Evolutionary conservation across 768 basidiomycete species (phyloP).

Genomic region (Omphalotus guepiniiformis): DNA sequence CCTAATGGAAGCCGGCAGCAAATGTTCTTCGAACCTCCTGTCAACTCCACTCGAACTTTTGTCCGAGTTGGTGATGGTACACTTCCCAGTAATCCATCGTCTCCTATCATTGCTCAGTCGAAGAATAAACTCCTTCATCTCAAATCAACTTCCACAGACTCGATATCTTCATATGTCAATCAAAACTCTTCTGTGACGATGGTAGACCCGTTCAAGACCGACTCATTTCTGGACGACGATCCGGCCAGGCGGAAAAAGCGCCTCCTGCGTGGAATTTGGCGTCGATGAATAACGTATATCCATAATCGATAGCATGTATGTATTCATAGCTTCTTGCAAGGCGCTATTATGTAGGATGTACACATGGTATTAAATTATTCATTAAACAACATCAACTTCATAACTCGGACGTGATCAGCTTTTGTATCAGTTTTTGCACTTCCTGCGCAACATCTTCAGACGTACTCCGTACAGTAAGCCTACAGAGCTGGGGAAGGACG

Average conservation of each 20-base stretch:
- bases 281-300: constrained; percentile 22
- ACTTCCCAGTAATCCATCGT: constrained; percentile 10
- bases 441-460: constrained; percentile 84
- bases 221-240: constrained; percentile 32
- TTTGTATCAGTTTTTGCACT: constrained; percentile 55
- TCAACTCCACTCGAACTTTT: neutral
- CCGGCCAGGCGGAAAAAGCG: constrained; percentile 37
- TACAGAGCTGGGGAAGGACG: constrained; percentile 88
- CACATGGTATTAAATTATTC: constrained; percentile 12
- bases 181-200: constrained; percentile 13
- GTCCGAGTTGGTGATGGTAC: neutral
- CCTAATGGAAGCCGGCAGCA: constrained; percentile 19
- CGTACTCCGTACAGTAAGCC: constrained; percentile 91
- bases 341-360: constrained; percentile 8
- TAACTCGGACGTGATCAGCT: constrained; percentile 34
- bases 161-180: constrained; percentile 33
- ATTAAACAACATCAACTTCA: constrained; percentile 18
- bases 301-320: neutral
- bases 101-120: constrained; percentile 16
- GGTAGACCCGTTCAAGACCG: constrained; percentile 15
- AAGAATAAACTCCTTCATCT: constrained; percentile 29
- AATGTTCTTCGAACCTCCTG: constrained; percentile 14
- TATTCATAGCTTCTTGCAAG: no score
- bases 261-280: constrained; percentile 39
- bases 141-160: constrained; percentile 56